phyloP scores from a whole-genome alignment of 2,329 filamentous ascomycete genomes.

The Ophiosphaerella herpotricha region DNA sequence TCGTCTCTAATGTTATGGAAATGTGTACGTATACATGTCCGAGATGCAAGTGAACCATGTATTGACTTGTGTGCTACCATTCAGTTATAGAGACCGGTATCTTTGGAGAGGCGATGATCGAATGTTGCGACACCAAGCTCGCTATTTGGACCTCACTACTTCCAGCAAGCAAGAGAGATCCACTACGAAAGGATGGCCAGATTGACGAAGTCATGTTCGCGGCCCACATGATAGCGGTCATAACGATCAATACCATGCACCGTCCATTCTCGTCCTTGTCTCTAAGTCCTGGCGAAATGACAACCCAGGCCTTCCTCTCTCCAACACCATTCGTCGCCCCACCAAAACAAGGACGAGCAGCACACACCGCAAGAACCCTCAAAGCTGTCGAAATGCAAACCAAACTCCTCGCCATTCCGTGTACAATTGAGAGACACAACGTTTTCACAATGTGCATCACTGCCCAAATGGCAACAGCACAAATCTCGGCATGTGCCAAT shows the following conservation, averaged over 20 bases:
- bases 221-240: slow-evolving; percentile 74
- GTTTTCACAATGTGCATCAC: slow-evolving; percentile 36
- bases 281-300: slow-evolving; percentile 35
- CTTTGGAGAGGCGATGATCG: slow-evolving; percentile 58
- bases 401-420: slow-evolving; percentile 73
- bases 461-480: slow-evolving; percentile 33
- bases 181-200: slow-evolving; percentile 68
- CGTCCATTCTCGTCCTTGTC: slow-evolving; percentile 44
- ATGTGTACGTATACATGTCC: slow-evolving; percentile 2
- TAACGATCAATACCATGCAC: slow-evolving; percentile 46
- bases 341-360: slow-evolving; percentile 47
- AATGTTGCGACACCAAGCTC: slow-evolving; percentile 68
- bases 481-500: slow-evolving; percentile 67
- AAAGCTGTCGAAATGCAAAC: slow-evolving; percentile 77
- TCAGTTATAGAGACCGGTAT: slow-evolving; percentile 16
- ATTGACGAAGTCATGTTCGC: slow-evolving; percentile 91
- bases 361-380: slow-evolving; percentile 78
- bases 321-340: slow-evolving; percentile 56
- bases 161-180: slow-evolving; percentile 71
- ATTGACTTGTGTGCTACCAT: too few species aligned
- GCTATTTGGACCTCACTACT: slow-evolving; percentile 79
- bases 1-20: slow-evolving; percentile 67
- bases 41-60: too few species aligned
- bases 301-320: slow-evolving; percentile 63
- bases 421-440: slow-evolving; percentile 71